A percentile compares a stretch with the other conserved stretches of the same genome.
These are phyloP conservation scores for Ophiostoma ips DNA, from an alignment of 2,329 filamentous ascomycete genomes.

Conservation along the genomic window DNA sequence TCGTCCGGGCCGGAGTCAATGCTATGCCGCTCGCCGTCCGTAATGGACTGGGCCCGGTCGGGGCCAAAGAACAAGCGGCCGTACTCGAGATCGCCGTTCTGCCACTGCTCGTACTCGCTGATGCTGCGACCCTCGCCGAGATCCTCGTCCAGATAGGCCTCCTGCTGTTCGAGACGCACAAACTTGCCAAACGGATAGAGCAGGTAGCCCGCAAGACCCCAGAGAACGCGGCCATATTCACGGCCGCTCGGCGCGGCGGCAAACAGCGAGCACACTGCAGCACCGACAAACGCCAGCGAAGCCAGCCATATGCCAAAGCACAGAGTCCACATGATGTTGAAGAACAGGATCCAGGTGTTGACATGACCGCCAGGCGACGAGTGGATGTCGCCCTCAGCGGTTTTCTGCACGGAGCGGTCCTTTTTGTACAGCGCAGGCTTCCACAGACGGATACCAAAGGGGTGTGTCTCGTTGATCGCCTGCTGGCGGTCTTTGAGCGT, in stretches of 20 bases:
- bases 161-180: constrained; percentile 83
- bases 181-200: constrained; percentile 97
- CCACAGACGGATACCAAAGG: constrained; percentile 97
- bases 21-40: constrained; percentile 77
- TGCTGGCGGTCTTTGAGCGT: constrained; percentile 93
- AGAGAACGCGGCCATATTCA: constrained; percentile 75
- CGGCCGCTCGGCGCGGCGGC: constrained; percentile 64
- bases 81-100: constrained; percentile 91
- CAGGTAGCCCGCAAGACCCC: constrained; percentile 72
- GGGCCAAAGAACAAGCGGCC: constrained; percentile 93
- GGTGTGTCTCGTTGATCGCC: constrained; percentile 97
- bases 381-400: constrained; percentile 91
- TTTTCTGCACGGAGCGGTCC: constrained; percentile 87
- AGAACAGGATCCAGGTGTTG: constrained; percentile 68
- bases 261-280: constrained; percentile 65
- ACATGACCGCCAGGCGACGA: constrained; percentile 82
- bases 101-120: constrained; percentile 98
- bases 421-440: constrained; percentile 98
- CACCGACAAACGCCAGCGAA: constrained; percentile 57
- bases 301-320: constrained; percentile 96
- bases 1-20: constrained; percentile 75
- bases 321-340: constrained; percentile 83
- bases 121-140: constrained; percentile 93
- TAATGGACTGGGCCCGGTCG: constrained; percentile 58
- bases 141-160: constrained; percentile 88